Evolutionary conservation across 192 early-diverging fungal species (phyloP), one percentile per base, ranked within the genome.

Genomic region (Umbelopsis ramanniana): DNA sequence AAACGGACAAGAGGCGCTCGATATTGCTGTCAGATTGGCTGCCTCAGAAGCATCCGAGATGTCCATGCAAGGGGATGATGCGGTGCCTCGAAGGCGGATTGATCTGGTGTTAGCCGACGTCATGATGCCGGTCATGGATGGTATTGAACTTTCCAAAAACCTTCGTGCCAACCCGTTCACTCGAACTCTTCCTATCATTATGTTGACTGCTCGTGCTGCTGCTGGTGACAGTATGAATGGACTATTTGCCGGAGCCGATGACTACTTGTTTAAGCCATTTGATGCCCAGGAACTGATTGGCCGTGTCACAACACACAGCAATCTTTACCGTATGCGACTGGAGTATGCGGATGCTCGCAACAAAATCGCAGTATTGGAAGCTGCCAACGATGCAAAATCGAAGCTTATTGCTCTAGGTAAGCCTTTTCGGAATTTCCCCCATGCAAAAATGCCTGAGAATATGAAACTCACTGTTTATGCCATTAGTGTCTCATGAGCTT

Each of bases 101-200:
- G 79, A 77, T 69, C 35, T 78, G 29, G 43, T 80, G 26, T 37
- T 80, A 9, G 53, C 52, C 73, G 85, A 88, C 75, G 80, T 88
- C 1, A 87, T 81, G 66, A 90, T 90, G 89, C 89, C 89, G 0
- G 81, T 84, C n/a, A 80, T 90, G 83, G 82, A 88, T 72, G 89
- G 89, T 5, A 82, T 83, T 37, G 81, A 82, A 15, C 69, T 90
- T 12, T 63, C 86, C 2, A 76, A 78, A 57, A 73, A 60, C 6
- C 67, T 90, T 29, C 73, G 85, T 19, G 57, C 46, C 23, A 47
- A 82, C n/a, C 53, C 69, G 12, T 66, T 66, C 6, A 81, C 81
- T 10, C 76, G 79, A 70, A 71, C 71, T 33, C 79, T 85, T 11
- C 89, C 89, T 15, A 75, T 90, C n/a, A 90, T 90, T 35, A 53